Evolutionary conservation across 805 yeast genomes (phyloP).

Genomic region (Cyberlindnera misumaiensis): DNA sequence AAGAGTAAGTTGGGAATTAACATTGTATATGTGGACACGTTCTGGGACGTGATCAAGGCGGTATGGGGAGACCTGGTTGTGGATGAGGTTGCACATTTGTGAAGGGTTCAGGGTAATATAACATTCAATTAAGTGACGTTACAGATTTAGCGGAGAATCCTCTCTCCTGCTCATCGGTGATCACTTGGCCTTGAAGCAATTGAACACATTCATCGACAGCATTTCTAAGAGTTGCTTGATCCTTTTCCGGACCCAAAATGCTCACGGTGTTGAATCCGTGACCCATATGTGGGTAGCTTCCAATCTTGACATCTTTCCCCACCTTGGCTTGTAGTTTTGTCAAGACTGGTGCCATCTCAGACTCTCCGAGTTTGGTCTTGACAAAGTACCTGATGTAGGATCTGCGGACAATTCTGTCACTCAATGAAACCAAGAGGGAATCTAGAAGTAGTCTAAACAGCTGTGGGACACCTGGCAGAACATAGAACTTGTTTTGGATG

Average conservation of each 20-base stretch:
- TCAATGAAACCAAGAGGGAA: slow-evolving; percentile 34
- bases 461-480: slow-evolving; percentile 82
- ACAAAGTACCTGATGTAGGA: slow-evolving; percentile 47
- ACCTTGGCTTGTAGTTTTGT: slow-evolving; percentile 40
- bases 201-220: slow-evolving; percentile 41
- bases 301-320: slow-evolving; percentile 50
- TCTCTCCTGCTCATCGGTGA: slow-evolving; percentile 51
- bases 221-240: slow-evolving; percentile 30
- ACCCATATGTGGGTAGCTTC: slow-evolving; percentile 77
- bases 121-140: not conserved
- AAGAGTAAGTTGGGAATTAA: slow-evolving; percentile 49
- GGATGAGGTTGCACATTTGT: slow-evolving; percentile 1
- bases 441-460: slow-evolving; percentile 53
- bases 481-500: slow-evolving; percentile 54
- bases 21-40: slow-evolving; percentile 62
- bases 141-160: slow-evolving; percentile 4
- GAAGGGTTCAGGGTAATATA: too few species aligned
- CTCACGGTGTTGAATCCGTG: slow-evolving; percentile 65
- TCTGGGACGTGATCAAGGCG: slow-evolving; percentile 64
- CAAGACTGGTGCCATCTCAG: slow-evolving; percentile 62
- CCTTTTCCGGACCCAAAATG: slow-evolving; percentile 51
- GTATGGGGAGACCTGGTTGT: slow-evolving; percentile 55
- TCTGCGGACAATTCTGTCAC: slow-evolving; percentile 23
- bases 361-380: slow-evolving; percentile 54
- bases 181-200: slow-evolving; percentile 49